These are phyloP conservation scores for Abortiporus biennis DNA, from an alignment of 1,284 basidiomycete species.

Conservation along the genomic window DNA sequence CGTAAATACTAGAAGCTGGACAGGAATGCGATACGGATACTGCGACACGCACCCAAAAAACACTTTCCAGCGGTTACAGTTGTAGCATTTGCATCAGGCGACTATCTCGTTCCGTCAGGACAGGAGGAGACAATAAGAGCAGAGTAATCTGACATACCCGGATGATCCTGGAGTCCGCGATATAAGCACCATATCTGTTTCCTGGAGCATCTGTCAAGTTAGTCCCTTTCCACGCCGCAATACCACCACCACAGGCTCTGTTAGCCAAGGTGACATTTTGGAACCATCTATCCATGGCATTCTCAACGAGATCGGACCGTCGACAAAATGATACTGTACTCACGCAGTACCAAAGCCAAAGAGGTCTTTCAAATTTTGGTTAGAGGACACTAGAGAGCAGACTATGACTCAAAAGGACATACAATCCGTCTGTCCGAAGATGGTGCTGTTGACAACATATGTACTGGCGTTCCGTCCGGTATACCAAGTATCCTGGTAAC, in stretches of 20 bases:
- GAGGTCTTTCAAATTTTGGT: constrained; percentile 7
- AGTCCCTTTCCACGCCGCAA: constrained; percentile 56
- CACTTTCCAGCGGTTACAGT: constrained; percentile 39
- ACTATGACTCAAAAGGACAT: constrained; percentile 15
- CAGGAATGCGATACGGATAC: background rate
- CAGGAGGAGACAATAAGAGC: background rate
- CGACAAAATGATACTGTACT: constrained; percentile 16
- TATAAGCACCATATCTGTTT: constrained; percentile 57
- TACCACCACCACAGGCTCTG: constrained; percentile 56
- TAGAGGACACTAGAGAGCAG: background rate
- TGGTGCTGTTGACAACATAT: constrained; percentile 54
- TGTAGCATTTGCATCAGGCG: constrained; percentile 51
- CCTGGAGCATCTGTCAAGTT: constrained; percentile 46
- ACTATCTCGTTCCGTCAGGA: constrained; percentile 27
- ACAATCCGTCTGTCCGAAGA: constrained; percentile 64
- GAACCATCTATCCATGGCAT: constrained; percentile 43
- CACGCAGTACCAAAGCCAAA: constrained; percentile 39
- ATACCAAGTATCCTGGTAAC: constrained; percentile 66
- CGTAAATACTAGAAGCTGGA: background rate
- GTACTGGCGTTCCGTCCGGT: constrained; percentile 55
- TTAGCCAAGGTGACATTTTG: constrained; percentile 54
- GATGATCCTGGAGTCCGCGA: constrained; percentile 51
- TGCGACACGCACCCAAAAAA: constrained; percentile 41
- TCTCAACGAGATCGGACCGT: background rate
- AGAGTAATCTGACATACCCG: constrained; percentile 26